A percentile compares a stretch with the other conserved stretches of the same genome.
These are phyloP conservation scores for Aquilaria agallochum DNA, from an alignment of 441 rosid genomes.

Conservation along the genomic window DNA sequence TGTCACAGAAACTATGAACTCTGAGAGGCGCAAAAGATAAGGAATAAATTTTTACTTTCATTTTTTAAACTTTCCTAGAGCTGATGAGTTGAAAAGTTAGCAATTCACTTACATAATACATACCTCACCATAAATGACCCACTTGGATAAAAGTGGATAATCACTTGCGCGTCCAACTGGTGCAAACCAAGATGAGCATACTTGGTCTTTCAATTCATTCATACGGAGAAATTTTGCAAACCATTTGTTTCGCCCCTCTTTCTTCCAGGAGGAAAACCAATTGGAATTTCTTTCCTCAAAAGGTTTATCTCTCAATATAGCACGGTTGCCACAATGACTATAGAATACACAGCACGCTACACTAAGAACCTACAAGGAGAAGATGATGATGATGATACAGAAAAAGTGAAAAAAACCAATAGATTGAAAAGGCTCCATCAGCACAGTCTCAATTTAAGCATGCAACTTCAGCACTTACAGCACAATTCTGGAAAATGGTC, in stretches of 20 bases:
- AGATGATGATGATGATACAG: slow-evolving; percentile 1
- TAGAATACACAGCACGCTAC: slow-evolving; percentile 92
- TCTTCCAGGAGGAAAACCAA: slow-evolving; percentile 67
- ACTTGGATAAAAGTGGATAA: slow-evolving; percentile 88
- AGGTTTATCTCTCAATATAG: slow-evolving; percentile 41
- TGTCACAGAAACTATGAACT: background rate
- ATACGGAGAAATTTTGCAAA: slow-evolving; percentile 60
- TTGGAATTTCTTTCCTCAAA: slow-evolving; percentile 41
- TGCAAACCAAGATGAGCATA: slow-evolving; percentile 96
- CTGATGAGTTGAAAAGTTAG: background rate
- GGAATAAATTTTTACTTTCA: background rate
- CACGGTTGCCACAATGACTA: slow-evolving; percentile 84
- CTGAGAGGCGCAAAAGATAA: background rate
- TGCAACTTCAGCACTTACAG: slow-evolving; percentile 33
- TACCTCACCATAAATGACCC: slow-evolving; percentile 97
- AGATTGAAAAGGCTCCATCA: slow-evolving; percentile 1
- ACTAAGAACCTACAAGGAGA: slow-evolving; percentile 70
- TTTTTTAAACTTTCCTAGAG: slow-evolving; percentile 7
- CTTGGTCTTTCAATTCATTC: slow-evolving; percentile 83
- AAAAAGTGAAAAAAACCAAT: background rate
- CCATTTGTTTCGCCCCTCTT: slow-evolving; percentile 58
- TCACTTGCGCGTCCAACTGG: slow-evolving; percentile 97
- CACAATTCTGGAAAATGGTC: slow-evolving; percentile 67
- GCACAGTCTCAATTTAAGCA: background rate
- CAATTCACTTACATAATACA: background rate